Conservation (phyloP, 2,329 filamentous ascomycete genomes). For the Aspergillus carbonarius region DNA sequence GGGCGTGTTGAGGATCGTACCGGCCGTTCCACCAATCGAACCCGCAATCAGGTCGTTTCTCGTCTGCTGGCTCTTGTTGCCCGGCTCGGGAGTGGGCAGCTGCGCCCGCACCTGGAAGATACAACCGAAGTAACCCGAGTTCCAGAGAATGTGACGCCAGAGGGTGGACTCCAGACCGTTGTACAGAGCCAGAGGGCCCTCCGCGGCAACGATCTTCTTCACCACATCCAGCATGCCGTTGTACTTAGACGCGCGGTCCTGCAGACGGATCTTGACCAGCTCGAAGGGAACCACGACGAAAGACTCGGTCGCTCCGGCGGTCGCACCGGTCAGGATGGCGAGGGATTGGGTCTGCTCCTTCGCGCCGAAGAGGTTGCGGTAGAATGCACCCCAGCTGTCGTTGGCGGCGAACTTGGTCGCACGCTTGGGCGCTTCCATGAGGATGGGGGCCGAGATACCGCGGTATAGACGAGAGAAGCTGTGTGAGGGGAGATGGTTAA, state of each 20-base stretch:
- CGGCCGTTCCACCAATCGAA: conserved; percentile 80
- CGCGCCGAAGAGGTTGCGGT: conserved; percentile 80
- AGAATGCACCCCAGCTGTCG: conserved; percentile 96
- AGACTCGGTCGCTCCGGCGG: conserved; percentile 90
- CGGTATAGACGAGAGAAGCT: conserved; percentile 90
- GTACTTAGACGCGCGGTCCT: conserved; percentile 86
- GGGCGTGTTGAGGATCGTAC: conserved; percentile 91
- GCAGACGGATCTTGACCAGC: conserved; percentile 95
- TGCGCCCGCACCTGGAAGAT: conserved; percentile 94
- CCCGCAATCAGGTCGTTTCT: conserved; percentile 85
- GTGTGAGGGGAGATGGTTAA: conserved; percentile 1
- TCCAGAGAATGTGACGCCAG: conserved; percentile 95
- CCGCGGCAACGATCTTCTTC: conserved; percentile 70
- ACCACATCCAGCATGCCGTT: conserved; percentile 56
- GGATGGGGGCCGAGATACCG: conserved; percentile 89
- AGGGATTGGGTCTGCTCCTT: conserved; percentile 88
- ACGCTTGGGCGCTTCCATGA: conserved; percentile 96
- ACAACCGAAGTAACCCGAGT: conserved; percentile 94
- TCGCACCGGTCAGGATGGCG: conserved; percentile 88
- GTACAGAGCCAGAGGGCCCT: conserved; percentile 86
- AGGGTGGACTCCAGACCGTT: conserved; percentile 95
- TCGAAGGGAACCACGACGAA: conserved; percentile 98
- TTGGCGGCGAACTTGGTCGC: conserved; percentile 99
- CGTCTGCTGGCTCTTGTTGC: conserved; percentile 75
- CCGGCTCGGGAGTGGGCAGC: conserved; percentile 69